Evolutionary conservation across 345 rosid species (phyloP), one percentile per base, ranked within the genome.

Genomic region (Erodium maritimum): DNA sequence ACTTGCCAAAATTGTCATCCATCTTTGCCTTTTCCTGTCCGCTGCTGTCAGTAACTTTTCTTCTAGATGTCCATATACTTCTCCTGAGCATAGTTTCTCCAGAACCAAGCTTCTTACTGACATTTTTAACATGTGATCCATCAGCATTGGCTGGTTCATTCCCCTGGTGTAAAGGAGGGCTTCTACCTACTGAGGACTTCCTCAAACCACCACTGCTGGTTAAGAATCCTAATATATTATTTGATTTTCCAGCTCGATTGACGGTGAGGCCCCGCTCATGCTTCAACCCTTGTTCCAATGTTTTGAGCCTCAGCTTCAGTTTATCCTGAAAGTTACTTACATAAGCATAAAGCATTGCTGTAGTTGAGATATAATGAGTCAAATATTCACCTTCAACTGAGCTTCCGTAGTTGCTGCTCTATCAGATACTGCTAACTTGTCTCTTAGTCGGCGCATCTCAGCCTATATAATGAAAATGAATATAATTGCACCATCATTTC

Each of bases 371-470:
- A n/a, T 56, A 56, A 18, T 1, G 62, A 42, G 20, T 34, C 19
- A 29, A 1, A 50, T 19, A 16, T 16, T 71, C 64, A 84, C 98
- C 95, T 93, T 93, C 33, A 87, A 77, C 65, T 80, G 94, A 14
- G 91, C 83, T 76, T 93, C 96, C 25, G 95, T 89, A 69, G 80
- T 89, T 14, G 95, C 88, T n/a, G 95, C 80, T 76, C 97, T 85
- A 63, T 89, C 95, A 0, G 90, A 70, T 55, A 85, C 60, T 34
- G 74, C 81, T 45, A 93, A 80, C 67, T 83, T 93, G 59, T 89
- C 94, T 76, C 77, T 89, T 69, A 93, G 19, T 63, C 80, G 71
- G 59, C 87, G 97, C 88, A 83, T 85, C 77, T 89, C 99, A 17
- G 91, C 95, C 96, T 93, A 60, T 56, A 71, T 37, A 37, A 3